Percentiles rank a stretch among this genome's conserved stretches.
Conservation (phyloP, 2,329 filamentous ascomycete species). For the Diaporthe sp. region DNA sequence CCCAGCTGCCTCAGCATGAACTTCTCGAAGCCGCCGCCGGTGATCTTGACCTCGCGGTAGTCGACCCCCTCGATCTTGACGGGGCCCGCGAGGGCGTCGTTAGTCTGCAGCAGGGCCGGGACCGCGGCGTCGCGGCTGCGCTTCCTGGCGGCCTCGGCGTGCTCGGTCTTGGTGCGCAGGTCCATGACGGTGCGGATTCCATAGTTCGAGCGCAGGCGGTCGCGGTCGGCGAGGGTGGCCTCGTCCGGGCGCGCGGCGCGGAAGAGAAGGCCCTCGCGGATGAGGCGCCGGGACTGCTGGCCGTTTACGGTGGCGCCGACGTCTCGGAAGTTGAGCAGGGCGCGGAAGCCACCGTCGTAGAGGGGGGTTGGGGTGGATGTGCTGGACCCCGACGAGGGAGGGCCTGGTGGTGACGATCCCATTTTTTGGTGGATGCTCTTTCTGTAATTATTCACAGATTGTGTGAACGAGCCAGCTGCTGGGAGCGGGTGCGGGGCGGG, state of each 20-base stretch:
- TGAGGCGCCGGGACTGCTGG: conserved; percentile 53
- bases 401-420: background rate
- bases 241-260: conserved; percentile 80
- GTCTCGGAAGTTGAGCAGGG: conserved; percentile 81
- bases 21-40: conserved; percentile 76
- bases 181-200: conserved; percentile 81
- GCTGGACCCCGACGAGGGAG: background rate
- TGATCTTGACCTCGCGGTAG: conserved; percentile 78
- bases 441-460: background rate
- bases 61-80: conserved; percentile 71
- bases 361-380: background rate
- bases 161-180: conserved; percentile 83
- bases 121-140: conserved; percentile 57
- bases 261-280: conserved; percentile 73
- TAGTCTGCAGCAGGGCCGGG: conserved; percentile 57
- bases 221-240: conserved; percentile 73
- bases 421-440: background rate
- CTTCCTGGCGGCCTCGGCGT: conserved; percentile 74
- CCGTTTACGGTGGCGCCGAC: conserved; percentile 75
- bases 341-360: conserved; percentile 54
- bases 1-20: conserved; percentile 75
- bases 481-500: background rate
- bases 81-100: conserved; percentile 63
- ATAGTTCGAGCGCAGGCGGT: conserved; percentile 66
- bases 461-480: background rate